Conservation (phyloP, 1,284 basidiomycete species). For the Salmacisia buchloeana region DNA sequence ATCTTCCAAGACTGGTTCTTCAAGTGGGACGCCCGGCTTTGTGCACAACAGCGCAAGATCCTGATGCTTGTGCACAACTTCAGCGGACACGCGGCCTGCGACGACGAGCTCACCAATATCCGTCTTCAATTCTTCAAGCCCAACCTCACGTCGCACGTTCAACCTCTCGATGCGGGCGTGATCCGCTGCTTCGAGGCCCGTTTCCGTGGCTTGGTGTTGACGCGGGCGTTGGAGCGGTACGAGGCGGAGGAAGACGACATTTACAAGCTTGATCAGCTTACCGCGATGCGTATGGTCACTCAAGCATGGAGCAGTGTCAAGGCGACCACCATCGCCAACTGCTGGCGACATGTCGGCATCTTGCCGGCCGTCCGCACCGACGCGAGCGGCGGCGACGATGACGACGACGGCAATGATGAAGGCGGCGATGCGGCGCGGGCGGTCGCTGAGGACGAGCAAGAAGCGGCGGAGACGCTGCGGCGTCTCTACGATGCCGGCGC, state of each 20-base stretch:
- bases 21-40: background rate
- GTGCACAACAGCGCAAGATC: constrained; percentile 32
- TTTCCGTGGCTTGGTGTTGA: constrained; percentile 19
- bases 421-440: too few relatives aligned
- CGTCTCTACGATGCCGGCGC: background rate
- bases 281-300: constrained; percentile 46
- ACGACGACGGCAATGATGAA: too few relatives aligned
- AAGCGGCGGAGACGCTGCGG: background rate
- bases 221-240: background rate
- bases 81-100: constrained; percentile 40
- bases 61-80: constrained; percentile 51
- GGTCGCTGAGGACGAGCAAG: background rate
- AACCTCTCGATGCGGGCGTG: constrained; percentile 49
- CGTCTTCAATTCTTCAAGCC: constrained; percentile 43
- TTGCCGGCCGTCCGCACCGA: background rate
- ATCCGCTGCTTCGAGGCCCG: constrained; percentile 51
- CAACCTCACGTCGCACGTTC: constrained; percentile 49
- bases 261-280: constrained; percentile 51
- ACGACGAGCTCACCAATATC: constrained; percentile 32
- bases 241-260: constrained; percentile 48
- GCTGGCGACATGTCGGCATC: constrained; percentile 4
- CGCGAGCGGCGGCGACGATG: too few relatives aligned
- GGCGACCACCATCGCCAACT: constrained; percentile 3
- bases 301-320: background rate
- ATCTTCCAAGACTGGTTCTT: background rate